Base-by-base conservation (phyloP, 192 early-diverging fungal genomes). In the Gryganskiella cystojenkinii region DNA sequence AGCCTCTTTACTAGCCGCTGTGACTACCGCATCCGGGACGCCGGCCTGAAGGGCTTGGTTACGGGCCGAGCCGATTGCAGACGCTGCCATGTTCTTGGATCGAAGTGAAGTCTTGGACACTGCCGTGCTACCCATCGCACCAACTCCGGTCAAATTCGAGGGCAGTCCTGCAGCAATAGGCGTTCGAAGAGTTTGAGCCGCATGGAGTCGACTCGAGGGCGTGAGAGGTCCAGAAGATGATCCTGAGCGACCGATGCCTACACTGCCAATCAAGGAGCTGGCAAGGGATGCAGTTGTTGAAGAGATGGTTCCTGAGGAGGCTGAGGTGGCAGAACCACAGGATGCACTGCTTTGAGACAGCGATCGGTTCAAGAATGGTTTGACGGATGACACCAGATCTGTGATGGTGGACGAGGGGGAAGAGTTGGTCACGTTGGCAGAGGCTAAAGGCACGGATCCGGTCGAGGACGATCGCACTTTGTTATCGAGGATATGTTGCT, bases 111-210 rank as follows among this genome's bases (percentile, higher is more conserved):
- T 49, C 42, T 64, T 78, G 10, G 74, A 78, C 2, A 78, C 65
- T 4, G 74, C 44, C 2, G 74, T 69, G 33, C 35, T 62, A 24
- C 74, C 67, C 74, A 78, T 64, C 3, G 74, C 74, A 3, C 74
- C 67, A 1, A 64, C 61, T 6, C 74, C 74, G 19, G 60, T 51
- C n/a, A 69, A 28, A 28, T 54, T 78, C 1, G 74, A 2, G 3
- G 74, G 74, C 10, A 78, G 27, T 20, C 74, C 74, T 40, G 74
- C 74, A 8, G 74, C 74, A 43, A 78, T 78, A 19, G 74, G 74
- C 6, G 74, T 78, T 13, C 74, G 66, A 0, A 78, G 49, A 8
- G 57, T 61, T 3, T 58, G 60, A 2, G 74, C 59, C 10, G 74
- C 74, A 17, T 65, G 57, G 22, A 78, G 67, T 27, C 74, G 65